A percentile compares a stretch with the other conserved stretches of the same genome.
phyloP scores from a whole-genome alignment of 495 filamentous ascomycete species.

The Neurospora cerealis region DNA sequence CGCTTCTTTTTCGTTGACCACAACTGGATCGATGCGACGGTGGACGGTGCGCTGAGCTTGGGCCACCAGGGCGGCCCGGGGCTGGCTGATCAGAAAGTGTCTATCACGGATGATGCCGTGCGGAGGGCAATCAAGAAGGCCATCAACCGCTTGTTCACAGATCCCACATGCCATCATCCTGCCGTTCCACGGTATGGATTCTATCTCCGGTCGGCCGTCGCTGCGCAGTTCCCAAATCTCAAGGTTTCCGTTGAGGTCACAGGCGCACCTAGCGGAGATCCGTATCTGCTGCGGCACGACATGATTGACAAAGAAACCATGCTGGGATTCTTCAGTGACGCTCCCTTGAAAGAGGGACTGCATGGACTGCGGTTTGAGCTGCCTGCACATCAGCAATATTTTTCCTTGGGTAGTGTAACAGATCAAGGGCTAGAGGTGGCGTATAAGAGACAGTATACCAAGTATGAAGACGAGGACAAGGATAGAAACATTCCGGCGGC shows the following conservation, averaged over 20 bases:
- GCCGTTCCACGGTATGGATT: conserved; percentile 24
- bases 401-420: conserved; percentile 4
- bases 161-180: background rate
- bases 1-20: conserved; percentile 40
- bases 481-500: background rate
- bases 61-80: conserved; percentile 26
- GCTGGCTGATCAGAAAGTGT: background rate
- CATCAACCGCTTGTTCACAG: conserved; percentile 19
- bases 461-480: background rate
- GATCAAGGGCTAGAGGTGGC: background rate
- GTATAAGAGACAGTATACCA: background rate
- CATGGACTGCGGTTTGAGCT: background rate
- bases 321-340: conserved; percentile 5
- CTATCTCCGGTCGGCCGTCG: conserved; percentile 14
- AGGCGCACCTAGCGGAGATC: background rate
- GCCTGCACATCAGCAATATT: conserved; percentile 28
- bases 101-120: conserved; percentile 10
- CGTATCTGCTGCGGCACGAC: conserved; percentile 12
- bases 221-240: conserved; percentile 21
- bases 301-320: conserved; percentile 15
- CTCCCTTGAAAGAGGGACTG: background rate
- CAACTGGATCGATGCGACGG: conserved; percentile 32
- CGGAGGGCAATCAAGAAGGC: conserved; percentile 23
- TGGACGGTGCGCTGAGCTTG: conserved; percentile 38
- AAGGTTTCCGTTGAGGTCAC: conserved; percentile 3